These are phyloP conservation scores for Strigomonas culicis DNA, from an alignment of 208 protist genomes.

Conservation along the genomic window DNA sequence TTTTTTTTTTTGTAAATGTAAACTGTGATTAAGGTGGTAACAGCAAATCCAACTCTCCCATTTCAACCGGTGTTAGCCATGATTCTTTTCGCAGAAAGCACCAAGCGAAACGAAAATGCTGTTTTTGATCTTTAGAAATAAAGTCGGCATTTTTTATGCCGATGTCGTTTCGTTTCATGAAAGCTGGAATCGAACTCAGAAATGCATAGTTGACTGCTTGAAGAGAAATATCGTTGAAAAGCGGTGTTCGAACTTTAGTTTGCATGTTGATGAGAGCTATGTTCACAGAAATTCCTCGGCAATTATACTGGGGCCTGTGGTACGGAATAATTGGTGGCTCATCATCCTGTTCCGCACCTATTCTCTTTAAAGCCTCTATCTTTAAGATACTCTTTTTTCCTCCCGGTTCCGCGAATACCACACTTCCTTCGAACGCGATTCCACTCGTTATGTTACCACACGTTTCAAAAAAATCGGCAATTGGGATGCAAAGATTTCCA, in stretches of 20 bases:
- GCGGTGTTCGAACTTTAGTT: slow-evolving; percentile 33
- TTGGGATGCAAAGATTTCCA: slow-evolving; percentile 31
- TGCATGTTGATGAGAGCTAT: slow-evolving; percentile 49
- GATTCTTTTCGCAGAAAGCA: slow-evolving; percentile 75
- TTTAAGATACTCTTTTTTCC: slow-evolving; percentile 7
- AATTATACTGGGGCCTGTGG: slow-evolving; percentile 45
- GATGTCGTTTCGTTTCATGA: slow-evolving; percentile 79
- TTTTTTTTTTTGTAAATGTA: slow-evolving; percentile 9
- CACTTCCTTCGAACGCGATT: slow-evolving; percentile 1
- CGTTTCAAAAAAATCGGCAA: slow-evolving; percentile 72
- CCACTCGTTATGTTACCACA: slow-evolving; percentile 43
- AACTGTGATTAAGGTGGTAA: slow-evolving; percentile 42
- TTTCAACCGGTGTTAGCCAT: slow-evolving; percentile 76
- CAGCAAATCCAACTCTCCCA: slow-evolving; percentile 73
- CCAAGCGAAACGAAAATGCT: slow-evolving; percentile 85
- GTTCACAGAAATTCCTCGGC: slow-evolving; percentile 48
- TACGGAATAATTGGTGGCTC: slow-evolving; percentile 29
- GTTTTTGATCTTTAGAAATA: slow-evolving; percentile 77
- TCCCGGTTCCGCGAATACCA: slow-evolving; percentile 22
- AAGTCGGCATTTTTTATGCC: slow-evolving; percentile 79
- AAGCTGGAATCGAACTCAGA: slow-evolving; percentile 67
- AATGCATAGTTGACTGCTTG: slow-evolving; percentile 76
- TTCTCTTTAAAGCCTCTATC: slow-evolving; percentile 24
- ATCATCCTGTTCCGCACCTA: slow-evolving; percentile 19
- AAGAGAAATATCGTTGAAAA: slow-evolving; percentile 62